phyloP scores from a whole-genome alignment of 192 early-diverging fungal species.

The Anaeromyces robustus region DNA sequence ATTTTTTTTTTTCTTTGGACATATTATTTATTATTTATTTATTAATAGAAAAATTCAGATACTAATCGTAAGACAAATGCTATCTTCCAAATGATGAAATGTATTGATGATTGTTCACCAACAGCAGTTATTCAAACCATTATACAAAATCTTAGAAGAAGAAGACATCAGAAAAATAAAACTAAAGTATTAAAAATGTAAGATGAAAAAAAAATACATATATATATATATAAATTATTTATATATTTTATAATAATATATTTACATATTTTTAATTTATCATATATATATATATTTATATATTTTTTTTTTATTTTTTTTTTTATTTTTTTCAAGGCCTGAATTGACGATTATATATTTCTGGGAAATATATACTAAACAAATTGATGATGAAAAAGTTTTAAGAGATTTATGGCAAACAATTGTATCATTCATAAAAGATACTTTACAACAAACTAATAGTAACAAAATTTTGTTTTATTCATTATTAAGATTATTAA shows the following conservation, averaged over 20 bases:
- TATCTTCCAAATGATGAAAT: slow-evolving; percentile 10
- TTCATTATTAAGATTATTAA: slow-evolving; percentile 38
- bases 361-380: slow-evolving; percentile 39
- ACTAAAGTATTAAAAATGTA: not conserved
- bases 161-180: not conserved
- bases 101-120: slow-evolving; percentile 4
- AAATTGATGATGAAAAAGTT: slow-evolving; percentile 20
- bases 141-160: slow-evolving; percentile 8
- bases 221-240: too few species aligned
- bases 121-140: slow-evolving; percentile 3
- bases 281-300: not conserved
- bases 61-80: not conserved
- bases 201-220: not conserved
- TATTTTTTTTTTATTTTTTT: not conserved
- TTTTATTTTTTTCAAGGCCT: slow-evolving; percentile 19
- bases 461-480: slow-evolving; percentile 42
- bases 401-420: slow-evolving; percentile 42
- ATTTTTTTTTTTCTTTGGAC: not conserved
- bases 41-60: not conserved
- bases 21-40: too few species aligned
- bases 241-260: too few species aligned
- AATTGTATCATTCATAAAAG: slow-evolving; percentile 38
- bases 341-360: slow-evolving; percentile 48
- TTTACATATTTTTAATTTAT: not conserved
- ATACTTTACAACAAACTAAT: slow-evolving; percentile 36